phyloP scores from a whole-genome alignment of 2,329 filamentous ascomycete species.

The Calonectria fujianensis region DNA sequence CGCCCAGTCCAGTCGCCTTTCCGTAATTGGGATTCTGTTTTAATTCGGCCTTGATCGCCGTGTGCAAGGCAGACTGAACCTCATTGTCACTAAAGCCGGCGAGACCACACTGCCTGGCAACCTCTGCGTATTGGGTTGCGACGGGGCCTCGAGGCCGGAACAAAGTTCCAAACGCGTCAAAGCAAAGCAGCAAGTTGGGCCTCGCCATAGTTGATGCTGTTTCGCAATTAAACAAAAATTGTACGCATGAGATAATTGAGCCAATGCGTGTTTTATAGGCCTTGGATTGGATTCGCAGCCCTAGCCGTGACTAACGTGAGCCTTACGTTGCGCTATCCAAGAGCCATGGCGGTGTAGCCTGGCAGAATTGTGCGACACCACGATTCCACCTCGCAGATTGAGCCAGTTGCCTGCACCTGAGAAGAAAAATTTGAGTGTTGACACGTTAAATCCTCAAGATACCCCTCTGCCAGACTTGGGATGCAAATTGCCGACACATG shows the following conservation, averaged over 20 bases:
- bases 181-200: slow-evolving; percentile 45
- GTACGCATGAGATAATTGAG: no score
- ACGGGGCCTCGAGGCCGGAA: slow-evolving; percentile 44
- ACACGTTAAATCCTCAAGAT: not conserved
- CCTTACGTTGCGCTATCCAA: not conserved
- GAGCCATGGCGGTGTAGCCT: not conserved
- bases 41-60: slow-evolving; percentile 43
- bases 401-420: not conserved
- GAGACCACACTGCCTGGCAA: slow-evolving; percentile 47
- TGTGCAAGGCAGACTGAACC: slow-evolving; percentile 41
- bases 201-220: slow-evolving; percentile 56
- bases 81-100: slow-evolving; percentile 42
- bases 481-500: not conserved
- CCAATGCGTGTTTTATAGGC: no score
- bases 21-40: slow-evolving; percentile 47
- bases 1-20: slow-evolving; percentile 45
- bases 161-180: slow-evolving; percentile 47
- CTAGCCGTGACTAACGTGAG: no score
- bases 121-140: slow-evolving; percentile 44
- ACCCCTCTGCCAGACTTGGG: not conserved
- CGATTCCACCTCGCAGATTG: not conserved
- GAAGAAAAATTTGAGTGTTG: not conserved
- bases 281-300: no score
- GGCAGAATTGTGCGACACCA: not conserved
- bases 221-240: no score